Base-by-base conservation (phyloP, 805 yeast genomes). In the Candida vaughaniae region DNA sequence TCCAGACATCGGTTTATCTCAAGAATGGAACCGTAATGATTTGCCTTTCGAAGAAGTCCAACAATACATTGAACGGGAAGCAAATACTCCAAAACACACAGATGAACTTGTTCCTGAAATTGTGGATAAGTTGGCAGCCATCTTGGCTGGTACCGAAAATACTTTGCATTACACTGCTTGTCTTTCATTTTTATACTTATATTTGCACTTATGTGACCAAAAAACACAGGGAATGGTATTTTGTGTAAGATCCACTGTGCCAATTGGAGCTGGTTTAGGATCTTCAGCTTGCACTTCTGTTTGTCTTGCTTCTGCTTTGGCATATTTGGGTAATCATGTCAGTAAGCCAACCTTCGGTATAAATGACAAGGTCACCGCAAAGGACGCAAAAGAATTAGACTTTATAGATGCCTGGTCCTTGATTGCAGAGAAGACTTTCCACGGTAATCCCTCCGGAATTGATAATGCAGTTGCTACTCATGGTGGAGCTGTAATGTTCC, bases 231-330 rank as follows among this genome's bases (percentile, higher is more conserved):
- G 85, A 3, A 53, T 71, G 42, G 71, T 69, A 22, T 87, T 83
- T 57, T 70, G 80, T 3, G 79, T 86, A 11, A 76, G 90, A 40
- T 86, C 96, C 1, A 82, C 95, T 1, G 66, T 90, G 33, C 99
- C 99, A 1, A 83, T 91, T 33, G 97, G 99, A 26, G 97, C 99
- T 1, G 99, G 99, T 0, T 71, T 93, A 32, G 99, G 99, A 0
- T 86, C 96, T 1, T 85, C 95, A 30, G 98, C 98, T 0, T 80
- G 96, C 2, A 76, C 87, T 12, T 78, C 95, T 1, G 98, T 93
- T 3, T 82, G 93, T 52, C 56, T 93, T 25, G 75, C 95, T 0
- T 67, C 91, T 11, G 95, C 93, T 0, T 66, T 91, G 54, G 64
- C 81, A 3, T 61, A 77, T 22, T 54, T 82, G 16, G 85, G 86